Conservation (phyloP, 1,284 basidiomycete species). For the Neotropicomus parvogracilis region DNA sequence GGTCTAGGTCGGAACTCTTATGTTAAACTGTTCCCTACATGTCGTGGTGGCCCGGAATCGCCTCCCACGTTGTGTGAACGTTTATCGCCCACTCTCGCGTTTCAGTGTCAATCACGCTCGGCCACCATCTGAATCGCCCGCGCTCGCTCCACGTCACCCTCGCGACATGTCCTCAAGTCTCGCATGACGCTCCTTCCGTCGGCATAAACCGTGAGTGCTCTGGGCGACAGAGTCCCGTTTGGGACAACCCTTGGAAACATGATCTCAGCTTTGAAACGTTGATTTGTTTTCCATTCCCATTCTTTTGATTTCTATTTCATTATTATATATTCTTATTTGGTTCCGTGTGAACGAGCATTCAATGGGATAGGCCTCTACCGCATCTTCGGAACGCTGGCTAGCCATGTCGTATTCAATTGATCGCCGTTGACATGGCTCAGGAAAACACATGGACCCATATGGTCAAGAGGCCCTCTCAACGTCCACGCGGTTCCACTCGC, state of each 20-base stretch:
- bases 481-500: constrained; percentile 30
- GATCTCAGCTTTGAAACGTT: no score
- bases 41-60: constrained; percentile 20
- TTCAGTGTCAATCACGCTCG: constrained; percentile 18
- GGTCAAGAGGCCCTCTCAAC: constrained; percentile 26
- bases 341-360: constrained; percentile 21
- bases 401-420: constrained; percentile 37
- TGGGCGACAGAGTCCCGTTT: constrained; percentile 8
- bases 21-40: constrained; percentile 28
- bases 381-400: constrained; percentile 28
- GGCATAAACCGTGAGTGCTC: constrained; percentile 10
- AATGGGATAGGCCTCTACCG: constrained; percentile 13
- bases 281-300: constrained; percentile 21
- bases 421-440: constrained; percentile 32
- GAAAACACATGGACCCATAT: constrained; percentile 33
- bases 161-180: constrained; percentile 10
- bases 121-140: neutral
- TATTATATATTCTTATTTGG: neutral
- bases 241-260: constrained; percentile 9
- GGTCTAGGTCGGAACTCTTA: constrained; percentile 33
- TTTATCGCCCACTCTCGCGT: constrained; percentile 15
- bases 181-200: constrained; percentile 14
- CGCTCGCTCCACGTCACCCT: constrained; percentile 6
- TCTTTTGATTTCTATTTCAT: constrained; percentile 17
- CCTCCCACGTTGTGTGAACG: constrained; percentile 14